Percentiles rank a stretch among this genome's conserved stretches.
phyloP scores from a whole-genome alignment of 1,284 basidiomycete genomes.

The Tremellales sp. region DNA sequence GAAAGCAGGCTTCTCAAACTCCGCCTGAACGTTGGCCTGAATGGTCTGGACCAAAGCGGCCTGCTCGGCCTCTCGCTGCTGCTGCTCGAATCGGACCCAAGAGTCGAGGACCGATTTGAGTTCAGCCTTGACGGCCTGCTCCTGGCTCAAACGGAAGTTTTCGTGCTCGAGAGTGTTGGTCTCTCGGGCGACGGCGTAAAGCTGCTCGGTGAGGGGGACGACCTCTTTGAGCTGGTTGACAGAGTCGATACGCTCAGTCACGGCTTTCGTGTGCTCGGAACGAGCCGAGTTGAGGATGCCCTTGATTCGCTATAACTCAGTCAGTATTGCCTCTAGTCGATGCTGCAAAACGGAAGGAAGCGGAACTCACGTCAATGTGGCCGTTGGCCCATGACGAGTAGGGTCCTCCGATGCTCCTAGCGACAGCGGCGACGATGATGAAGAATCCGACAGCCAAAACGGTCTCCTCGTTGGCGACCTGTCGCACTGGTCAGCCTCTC shows the following conservation, averaged over 20 bases:
- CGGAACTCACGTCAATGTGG: conserved; percentile 60
- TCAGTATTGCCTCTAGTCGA: too few relatives aligned
- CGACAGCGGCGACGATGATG: conserved; percentile 82
- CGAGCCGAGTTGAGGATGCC: conserved; percentile 77
- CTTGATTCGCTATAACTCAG: conserved; percentile 59
- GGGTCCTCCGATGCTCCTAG: conserved; percentile 71
- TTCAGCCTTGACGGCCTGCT: conserved; percentile 79
- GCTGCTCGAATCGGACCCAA: conserved; percentile 97
- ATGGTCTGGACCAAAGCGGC: conserved; percentile 80
- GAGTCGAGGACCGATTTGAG: conserved; percentile 93
- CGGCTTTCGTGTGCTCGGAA: conserved; percentile 85
- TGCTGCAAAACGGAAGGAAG: too few relatives aligned
- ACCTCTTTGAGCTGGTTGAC: conserved; percentile 94
- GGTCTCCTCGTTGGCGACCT: conserved; percentile 88
- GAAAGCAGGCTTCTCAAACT: conserved; percentile 82
- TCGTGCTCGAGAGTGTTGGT: conserved; percentile 87
- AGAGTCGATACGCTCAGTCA: conserved; percentile 85
- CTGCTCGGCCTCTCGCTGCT: conserved; percentile 95
- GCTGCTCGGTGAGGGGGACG: conserved; percentile 78
- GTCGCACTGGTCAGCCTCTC: background rate
- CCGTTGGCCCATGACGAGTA: conserved; percentile 91
- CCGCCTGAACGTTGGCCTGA: conserved; percentile 78
- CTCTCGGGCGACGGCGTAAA: conserved; percentile 94
- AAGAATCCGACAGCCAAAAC: conserved; percentile 77
- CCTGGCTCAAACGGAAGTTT: conserved; percentile 87